These are phyloP conservation scores for Beverwykella pulmonaria DNA, from an alignment of 495 filamentous ascomycete species.

Conservation along the genomic window DNA sequence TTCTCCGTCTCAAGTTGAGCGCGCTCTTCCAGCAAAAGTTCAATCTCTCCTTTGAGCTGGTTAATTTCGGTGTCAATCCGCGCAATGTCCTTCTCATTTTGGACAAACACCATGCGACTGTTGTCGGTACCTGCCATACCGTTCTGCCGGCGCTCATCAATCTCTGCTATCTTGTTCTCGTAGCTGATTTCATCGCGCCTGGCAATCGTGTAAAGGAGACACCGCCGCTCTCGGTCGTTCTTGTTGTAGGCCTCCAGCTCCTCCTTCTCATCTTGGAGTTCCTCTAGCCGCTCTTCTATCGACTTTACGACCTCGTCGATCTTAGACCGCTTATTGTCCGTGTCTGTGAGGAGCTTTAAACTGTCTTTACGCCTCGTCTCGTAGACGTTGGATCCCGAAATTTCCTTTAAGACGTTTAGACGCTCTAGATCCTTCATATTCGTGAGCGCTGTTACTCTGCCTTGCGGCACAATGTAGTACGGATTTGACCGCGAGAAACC, in stretches of 20 bases:
- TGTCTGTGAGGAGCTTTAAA: constrained; percentile 95
- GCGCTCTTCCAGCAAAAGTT: constrained; percentile 85
- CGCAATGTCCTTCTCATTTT: constrained; percentile 78
- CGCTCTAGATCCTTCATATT: constrained; percentile 97
- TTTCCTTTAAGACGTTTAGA: constrained; percentile 89
- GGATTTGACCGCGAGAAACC: constrained; percentile 97
- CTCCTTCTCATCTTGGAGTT: constrained; percentile 96
- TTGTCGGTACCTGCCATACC: constrained; percentile 83
- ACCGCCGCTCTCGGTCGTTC: constrained; percentile 89
- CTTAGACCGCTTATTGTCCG: constrained; percentile 88
- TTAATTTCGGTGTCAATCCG: constrained; percentile 76
- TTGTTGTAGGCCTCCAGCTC: constrained; percentile 91
- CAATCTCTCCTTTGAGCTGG: constrained; percentile 76
- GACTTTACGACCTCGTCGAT: constrained; percentile 90
- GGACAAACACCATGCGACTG: constrained; percentile 72
- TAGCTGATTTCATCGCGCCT: constrained; percentile 83
- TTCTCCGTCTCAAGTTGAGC: constrained; percentile 87
- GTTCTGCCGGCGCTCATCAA: constrained; percentile 78
- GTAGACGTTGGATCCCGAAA: constrained; percentile 95
- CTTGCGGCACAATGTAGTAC: constrained; percentile 98
- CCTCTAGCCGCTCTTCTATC: constrained; percentile 83
- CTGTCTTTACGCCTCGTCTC: constrained; percentile 87
- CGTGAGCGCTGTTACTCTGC: constrained; percentile 90
- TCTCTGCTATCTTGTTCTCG: constrained; percentile 71
- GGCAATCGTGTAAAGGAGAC: constrained; percentile 92